These are phyloP conservation scores for Conticribra guillardii DNA, from an alignment of 108 stramenopile species.

Conservation along the genomic window DNA sequence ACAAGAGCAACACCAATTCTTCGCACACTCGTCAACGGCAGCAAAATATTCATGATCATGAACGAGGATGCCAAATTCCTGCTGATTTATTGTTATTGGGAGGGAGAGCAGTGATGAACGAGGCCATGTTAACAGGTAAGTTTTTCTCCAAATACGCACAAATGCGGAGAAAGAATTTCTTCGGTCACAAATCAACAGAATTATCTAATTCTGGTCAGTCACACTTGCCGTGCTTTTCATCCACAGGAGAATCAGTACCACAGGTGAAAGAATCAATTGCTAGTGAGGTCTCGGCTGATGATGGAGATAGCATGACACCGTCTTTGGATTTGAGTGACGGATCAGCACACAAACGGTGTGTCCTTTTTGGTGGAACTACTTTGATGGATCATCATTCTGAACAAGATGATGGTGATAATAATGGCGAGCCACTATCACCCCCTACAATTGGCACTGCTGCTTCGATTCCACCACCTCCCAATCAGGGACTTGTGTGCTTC, in stretches of 20 bases:
- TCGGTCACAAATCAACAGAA: not conserved
- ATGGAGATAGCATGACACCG: not conserved
- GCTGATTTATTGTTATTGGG: conserved; percentile 89
- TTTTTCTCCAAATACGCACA: too few species aligned
- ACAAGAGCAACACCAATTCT: conserved; percentile 5
- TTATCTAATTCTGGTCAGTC: not conserved
- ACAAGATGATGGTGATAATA: conserved; percentile 26
- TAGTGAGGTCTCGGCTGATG: conserved; percentile 38
- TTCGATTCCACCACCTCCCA: conserved; percentile 71
- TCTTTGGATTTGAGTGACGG: conserved; percentile 38
- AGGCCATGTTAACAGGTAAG: conserved; percentile 89
- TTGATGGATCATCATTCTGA: conserved; percentile 63
- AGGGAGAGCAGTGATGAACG: conserved; percentile 93
- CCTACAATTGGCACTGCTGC: too few species aligned
- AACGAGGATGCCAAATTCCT: conserved; percentile 67
- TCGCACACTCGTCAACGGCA: not conserved
- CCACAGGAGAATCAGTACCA: conserved; percentile 89
- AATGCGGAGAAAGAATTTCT: not conserved
- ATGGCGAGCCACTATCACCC: not conserved
- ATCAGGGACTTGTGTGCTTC: conserved; percentile 82
- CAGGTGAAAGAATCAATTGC: conserved; percentile 83
- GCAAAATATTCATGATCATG: conserved; percentile 26
- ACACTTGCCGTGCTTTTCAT: not conserved
- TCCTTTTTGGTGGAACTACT: conserved; percentile 88
- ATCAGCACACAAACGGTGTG: conserved; percentile 60